Evolutionary conservation across 169 alveolate genomes (phyloP).

Genomic region (Sarcocystis neurona): DNA sequence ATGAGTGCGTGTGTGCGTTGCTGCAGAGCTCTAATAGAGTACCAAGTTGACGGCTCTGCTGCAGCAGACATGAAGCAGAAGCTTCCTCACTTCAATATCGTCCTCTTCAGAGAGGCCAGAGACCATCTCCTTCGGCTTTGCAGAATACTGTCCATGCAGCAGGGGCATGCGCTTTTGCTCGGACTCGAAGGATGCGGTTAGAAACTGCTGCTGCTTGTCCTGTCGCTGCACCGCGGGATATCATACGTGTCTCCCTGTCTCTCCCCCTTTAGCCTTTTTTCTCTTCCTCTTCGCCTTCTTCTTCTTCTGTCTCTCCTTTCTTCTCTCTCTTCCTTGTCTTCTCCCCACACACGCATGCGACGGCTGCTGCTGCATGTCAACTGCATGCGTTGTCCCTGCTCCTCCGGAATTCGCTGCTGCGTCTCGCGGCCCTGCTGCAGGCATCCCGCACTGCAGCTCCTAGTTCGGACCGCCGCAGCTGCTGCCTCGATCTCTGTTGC

Average conservation of each 20-base stretch:
- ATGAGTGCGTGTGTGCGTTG: no score
- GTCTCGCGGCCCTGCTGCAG: no score
- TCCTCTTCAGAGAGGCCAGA: conserved; percentile 82
- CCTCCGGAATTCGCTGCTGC: neutral
- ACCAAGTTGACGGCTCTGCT: conserved; percentile 41
- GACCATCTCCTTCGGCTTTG: conserved; percentile 90
- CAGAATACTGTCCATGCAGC: conserved; percentile 85
- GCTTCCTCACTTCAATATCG: conserved; percentile 80
- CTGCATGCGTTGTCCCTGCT: neutral
- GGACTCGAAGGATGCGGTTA: conserved; percentile 96
- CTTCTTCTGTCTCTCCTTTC: neutral
- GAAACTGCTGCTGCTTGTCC: conserved; percentile 76
- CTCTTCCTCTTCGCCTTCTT: neutral
- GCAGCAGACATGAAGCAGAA: conserved; percentile 26
- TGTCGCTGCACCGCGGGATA: neutral
- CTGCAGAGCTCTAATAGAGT: neutral
- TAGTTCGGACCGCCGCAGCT: no score
- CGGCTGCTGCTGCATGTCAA: neutral
- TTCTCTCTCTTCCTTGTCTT: neutral
- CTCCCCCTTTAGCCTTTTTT: neutral
- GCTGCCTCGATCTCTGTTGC: no score
- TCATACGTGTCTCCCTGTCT: neutral
- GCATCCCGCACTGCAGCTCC: no score
- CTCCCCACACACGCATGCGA: neutral
- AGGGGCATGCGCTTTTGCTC: conserved; percentile 91